These are phyloP conservation scores for Lipomyces sp. DNA, from an alignment of 805 yeast species.

Conservation along the genomic window DNA sequence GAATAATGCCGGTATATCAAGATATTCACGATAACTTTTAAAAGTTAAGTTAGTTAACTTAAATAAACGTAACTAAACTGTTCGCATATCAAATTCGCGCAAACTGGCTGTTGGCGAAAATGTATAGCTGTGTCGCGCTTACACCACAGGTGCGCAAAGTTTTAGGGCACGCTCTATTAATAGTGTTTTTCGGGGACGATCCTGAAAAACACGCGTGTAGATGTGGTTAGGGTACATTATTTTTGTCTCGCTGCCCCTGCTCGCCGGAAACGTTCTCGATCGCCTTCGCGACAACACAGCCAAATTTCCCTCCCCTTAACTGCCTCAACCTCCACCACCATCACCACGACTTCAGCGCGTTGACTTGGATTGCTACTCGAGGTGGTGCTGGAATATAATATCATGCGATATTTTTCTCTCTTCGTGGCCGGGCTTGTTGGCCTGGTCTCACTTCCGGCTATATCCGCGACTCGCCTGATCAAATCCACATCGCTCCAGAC, in stretches of 20 bases:
- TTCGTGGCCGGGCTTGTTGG: neutral
- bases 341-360: neutral
- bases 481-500: constrained; percentile 67
- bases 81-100: neutral
- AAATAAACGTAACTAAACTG: too few relatives aligned
- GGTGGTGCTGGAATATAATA: neutral
- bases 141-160: neutral
- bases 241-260: neutral
- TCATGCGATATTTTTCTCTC: neutral
- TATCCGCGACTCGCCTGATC: constrained; percentile 28
- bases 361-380: neutral
- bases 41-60: too few relatives aligned
- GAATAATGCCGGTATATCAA: too few relatives aligned
- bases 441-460: constrained; percentile 2
- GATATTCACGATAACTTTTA: too few relatives aligned
- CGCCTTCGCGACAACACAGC: neutral
- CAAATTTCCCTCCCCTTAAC: too few relatives aligned
- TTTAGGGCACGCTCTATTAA: neutral
- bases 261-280: neutral
- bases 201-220: neutral
- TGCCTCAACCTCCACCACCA: neutral
- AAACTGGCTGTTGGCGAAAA: neutral
- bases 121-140: neutral
- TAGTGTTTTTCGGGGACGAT: neutral
- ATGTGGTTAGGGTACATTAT: neutral